phyloP scores from a whole-genome alignment of 345 rosid genomes.

The Erucastrum elatum region DNA sequence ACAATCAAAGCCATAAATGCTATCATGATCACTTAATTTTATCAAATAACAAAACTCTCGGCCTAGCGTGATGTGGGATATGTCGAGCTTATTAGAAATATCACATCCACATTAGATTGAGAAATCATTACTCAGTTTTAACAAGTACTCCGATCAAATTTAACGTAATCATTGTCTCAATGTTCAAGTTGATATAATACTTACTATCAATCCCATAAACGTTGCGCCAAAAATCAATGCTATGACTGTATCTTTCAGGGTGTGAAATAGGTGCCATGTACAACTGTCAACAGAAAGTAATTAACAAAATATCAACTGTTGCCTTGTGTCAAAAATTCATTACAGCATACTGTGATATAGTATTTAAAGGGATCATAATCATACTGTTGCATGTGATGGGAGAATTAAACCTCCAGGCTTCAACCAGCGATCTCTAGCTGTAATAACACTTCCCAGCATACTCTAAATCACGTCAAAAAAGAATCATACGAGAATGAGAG shows the following conservation, averaged over 20 bases:
- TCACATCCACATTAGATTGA: slow-evolving; percentile 2
- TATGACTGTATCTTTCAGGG: slow-evolving; percentile 85
- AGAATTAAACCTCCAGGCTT: slow-evolving; percentile 94
- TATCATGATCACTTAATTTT: slow-evolving; percentile 1
- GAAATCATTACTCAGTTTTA: neutral
- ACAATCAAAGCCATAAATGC: neutral
- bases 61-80: slow-evolving; percentile 2
- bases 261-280: slow-evolving; percentile 96
- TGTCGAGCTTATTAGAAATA: slow-evolving; percentile 19
- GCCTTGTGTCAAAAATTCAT: slow-evolving; percentile 15
- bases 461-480: slow-evolving; percentile 50
- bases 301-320: slow-evolving; percentile 29
- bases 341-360: slow-evolving; percentile 14
- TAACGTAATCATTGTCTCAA: neutral
- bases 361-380: slow-evolving; percentile 18
- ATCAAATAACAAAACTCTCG: neutral
- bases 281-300: slow-evolving; percentile 52
- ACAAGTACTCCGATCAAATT: neutral
- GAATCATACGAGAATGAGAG: slow-evolving; percentile 14
- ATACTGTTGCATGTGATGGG: slow-evolving; percentile 87
- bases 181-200: slow-evolving; percentile 40
- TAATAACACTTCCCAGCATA: slow-evolving; percentile 97
- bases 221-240: slow-evolving; percentile 97
- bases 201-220: slow-evolving; percentile 98
- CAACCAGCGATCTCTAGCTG: slow-evolving; percentile 95